Percentiles rank a stretch among this genome's conserved stretches.
Conservation (phyloP, 768 basidiomycete species). For the Amanita fuliginea region DNA sequence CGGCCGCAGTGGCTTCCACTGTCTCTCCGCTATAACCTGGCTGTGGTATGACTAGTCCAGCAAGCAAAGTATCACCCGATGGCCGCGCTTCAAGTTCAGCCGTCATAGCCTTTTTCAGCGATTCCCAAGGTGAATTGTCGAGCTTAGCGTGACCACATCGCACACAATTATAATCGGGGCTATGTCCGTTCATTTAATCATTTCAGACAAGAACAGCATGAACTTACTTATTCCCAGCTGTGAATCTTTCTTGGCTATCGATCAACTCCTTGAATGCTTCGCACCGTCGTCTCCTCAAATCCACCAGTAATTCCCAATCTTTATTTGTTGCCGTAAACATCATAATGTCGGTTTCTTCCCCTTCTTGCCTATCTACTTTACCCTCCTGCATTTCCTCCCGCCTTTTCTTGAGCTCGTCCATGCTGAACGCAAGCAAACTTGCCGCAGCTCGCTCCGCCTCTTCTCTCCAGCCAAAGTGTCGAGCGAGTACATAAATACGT, state of each 20-base stretch:
- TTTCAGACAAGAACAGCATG: not conserved
- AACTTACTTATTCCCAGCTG: slow-evolving; percentile 31
- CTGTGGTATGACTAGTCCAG: not conserved
- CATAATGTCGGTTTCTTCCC: slow-evolving; percentile 12
- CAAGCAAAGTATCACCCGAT: slow-evolving; percentile 39
- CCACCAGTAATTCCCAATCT: slow-evolving; percentile 35
- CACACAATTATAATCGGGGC: slow-evolving; percentile 28
- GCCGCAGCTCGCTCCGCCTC: slow-evolving; percentile 41
- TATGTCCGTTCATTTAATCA: slow-evolving; percentile 5
- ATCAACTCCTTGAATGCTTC: slow-evolving; percentile 33
- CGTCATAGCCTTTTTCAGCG: slow-evolving; percentile 38
- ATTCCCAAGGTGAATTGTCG: slow-evolving; percentile 53
- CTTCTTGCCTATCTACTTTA: slow-evolving; percentile 13
- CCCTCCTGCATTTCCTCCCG: slow-evolving; percentile 40
- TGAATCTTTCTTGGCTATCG: slow-evolving; percentile 50
- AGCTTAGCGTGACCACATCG: slow-evolving; percentile 40
- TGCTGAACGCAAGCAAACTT: slow-evolving; percentile 35
- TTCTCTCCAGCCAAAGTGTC: slow-evolving; percentile 44
- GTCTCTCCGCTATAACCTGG: not conserved
- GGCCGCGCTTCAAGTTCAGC: slow-evolving; percentile 43
- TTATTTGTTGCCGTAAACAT: slow-evolving; percentile 31
- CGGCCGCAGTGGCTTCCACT: too few relatives aligned
- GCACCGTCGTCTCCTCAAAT: slow-evolving; percentile 37
- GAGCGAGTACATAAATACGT: slow-evolving; percentile 37
- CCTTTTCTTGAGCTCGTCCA: slow-evolving; percentile 28